Percentiles rank a stretch among this genome's conserved stretches.
Evolutionary conservation across 2,329 filamentous ascomycete genomes (phyloP).

Genomic region (Chrysoporthe deuterocubensis): DNA sequence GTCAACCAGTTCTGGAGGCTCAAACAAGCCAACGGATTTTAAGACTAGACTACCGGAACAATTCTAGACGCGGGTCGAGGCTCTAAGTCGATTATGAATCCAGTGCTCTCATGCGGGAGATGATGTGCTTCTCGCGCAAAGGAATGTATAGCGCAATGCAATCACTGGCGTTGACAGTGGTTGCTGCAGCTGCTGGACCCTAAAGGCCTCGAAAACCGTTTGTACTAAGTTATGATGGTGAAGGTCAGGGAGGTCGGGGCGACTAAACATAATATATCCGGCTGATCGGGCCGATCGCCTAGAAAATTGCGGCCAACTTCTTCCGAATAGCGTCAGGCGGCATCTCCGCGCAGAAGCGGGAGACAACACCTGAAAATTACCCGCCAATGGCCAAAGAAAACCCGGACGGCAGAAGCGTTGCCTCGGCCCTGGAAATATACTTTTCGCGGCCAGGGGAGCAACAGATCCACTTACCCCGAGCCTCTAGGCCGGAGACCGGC

Average conservation of each 20-base stretch:
- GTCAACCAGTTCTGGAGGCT: too few species aligned
- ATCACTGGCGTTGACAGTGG: neutral
- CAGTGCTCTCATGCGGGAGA: neutral
- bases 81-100: neutral
- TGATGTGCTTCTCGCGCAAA: neutral
- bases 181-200: too few species aligned
- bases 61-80: neutral
- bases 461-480: conserved; percentile 4
- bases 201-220: too few species aligned
- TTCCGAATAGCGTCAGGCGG: conserved; percentile 19
- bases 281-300: conserved; percentile 10
- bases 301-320: conserved; percentile 18
- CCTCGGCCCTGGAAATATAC: neutral
- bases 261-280: neutral
- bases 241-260: neutral
- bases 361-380: conserved; percentile 7
- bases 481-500: neutral
- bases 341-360: conserved; percentile 6
- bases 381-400: conserved; percentile 23
- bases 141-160: neutral
- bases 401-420: neutral
- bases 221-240: neutral
- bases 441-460: neutral
- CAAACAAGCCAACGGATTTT: too few species aligned
- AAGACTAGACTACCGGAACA: too few species aligned